Evolutionary conservation across 106 monocot genomes (phyloP).

Genomic region (Gastrodia elata): DNA sequence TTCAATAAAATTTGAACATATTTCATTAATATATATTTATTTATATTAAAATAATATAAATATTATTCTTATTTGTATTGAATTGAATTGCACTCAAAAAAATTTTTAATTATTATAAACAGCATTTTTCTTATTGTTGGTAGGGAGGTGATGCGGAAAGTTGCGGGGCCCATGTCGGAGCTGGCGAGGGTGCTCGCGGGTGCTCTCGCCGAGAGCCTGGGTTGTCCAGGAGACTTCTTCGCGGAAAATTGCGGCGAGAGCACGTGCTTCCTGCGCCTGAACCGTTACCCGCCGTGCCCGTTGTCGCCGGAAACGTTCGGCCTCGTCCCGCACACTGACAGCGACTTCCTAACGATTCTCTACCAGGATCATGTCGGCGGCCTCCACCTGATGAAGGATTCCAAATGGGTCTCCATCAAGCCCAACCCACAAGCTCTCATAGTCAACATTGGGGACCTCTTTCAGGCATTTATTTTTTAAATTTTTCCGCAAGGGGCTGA

Average conservation of each 20-base stretch:
- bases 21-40: too few relatives aligned
- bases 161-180: slow-evolving; percentile 31
- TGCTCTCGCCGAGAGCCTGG: slow-evolving; percentile 39
- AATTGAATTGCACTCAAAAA: too few relatives aligned
- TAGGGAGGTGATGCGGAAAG: slow-evolving; percentile 40
- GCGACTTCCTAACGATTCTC: slow-evolving; percentile 70
- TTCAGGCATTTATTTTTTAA: slow-evolving; percentile 41
- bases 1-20: too few relatives aligned
- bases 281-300: slow-evolving; percentile 57
- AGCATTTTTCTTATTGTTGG: too few relatives aligned
- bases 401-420: slow-evolving; percentile 52
- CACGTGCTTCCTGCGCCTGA: slow-evolving; percentile 58
- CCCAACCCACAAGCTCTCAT: slow-evolving; percentile 52
- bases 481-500: not conserved
- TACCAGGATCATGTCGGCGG: slow-evolving; percentile 70
- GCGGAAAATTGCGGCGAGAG: slow-evolving; percentile 29
- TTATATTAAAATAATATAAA: too few relatives aligned
- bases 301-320: slow-evolving; percentile 42
- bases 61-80: too few relatives aligned
- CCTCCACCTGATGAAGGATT: slow-evolving; percentile 55
- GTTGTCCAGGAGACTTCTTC: slow-evolving; percentile 9
- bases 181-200: slow-evolving; percentile 28
- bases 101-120: too few relatives aligned
- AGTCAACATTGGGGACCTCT: slow-evolving; percentile 82
- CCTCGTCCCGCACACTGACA: slow-evolving; percentile 63